Percentiles rank a stretch among this genome's conserved stretches.
phyloP scores from a whole-genome alignment of 306 rosid genomes.

The Malus orientalis region DNA sequence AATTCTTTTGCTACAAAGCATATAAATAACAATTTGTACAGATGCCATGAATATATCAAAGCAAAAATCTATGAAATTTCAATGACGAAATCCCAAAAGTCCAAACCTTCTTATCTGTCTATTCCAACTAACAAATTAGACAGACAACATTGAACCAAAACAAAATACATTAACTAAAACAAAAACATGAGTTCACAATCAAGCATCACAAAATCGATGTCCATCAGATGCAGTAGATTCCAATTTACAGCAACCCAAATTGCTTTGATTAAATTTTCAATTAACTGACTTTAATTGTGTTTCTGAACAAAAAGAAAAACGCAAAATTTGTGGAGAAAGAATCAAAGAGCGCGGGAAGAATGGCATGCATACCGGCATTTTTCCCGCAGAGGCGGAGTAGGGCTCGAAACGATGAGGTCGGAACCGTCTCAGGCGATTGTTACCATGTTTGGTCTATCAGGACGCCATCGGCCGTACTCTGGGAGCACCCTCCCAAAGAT shows the following conservation, averaged over 20 bases:
- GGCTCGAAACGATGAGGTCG: neutral
- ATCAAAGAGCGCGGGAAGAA: neutral
- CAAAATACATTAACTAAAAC: neutral
- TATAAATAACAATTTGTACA: constrained; percentile 9
- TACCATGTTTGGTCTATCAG: too few relatives aligned
- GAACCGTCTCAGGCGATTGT: neutral
- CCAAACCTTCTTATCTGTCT: neutral
- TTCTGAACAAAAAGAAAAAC: neutral
- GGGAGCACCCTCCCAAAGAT: too few relatives aligned
- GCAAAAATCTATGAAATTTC: neutral
- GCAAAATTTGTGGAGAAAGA: neutral
- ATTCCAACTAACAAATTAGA: neutral
- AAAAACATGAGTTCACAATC: too few relatives aligned
- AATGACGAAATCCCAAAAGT: neutral
- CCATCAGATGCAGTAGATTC: neutral
- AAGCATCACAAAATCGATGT: neutral
- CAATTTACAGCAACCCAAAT: neutral
- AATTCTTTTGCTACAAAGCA: neutral
- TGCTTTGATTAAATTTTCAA: neutral
- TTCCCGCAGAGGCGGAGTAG: neutral
- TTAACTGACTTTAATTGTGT: neutral
- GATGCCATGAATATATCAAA: constrained; percentile 4
- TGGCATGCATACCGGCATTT: neutral
- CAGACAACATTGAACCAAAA: neutral
- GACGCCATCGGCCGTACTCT: too few relatives aligned